Percentiles rank a stretch among this genome's conserved stretches.
Conservation (phyloP, 305 asterid species). For the Vinca major region DNA sequence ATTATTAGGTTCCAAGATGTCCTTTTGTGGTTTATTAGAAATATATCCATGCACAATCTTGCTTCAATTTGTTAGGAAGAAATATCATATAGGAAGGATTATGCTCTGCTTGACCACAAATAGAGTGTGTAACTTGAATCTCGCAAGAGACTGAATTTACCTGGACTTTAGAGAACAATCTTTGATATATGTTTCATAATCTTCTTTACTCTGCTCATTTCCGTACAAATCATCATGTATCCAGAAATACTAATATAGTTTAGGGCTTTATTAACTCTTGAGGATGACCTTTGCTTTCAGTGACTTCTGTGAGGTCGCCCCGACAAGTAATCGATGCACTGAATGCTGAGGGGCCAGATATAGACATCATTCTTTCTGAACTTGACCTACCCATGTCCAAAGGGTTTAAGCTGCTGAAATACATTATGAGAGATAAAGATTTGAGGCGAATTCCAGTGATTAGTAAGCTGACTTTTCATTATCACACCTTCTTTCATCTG, state of each 20-base stretch:
- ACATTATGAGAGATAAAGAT: constrained; percentile 65
- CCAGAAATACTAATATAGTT: neutral
- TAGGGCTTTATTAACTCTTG: constrained; percentile 7
- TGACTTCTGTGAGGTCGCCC: constrained; percentile 66
- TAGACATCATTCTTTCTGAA: constrained; percentile 76
- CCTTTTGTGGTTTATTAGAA: neutral
- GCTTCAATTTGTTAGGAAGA: neutral
- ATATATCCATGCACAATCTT: neutral
- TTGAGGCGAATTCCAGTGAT: constrained; percentile 69
- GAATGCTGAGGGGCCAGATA: constrained; percentile 69
- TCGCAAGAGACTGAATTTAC: neutral
- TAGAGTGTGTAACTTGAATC: neutral
- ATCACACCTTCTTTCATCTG: neutral
- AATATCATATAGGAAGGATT: neutral
- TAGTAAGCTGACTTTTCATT: constrained; percentile 42
- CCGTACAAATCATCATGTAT: neutral
- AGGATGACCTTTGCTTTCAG: constrained; percentile 32
- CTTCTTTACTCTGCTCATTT: neutral
- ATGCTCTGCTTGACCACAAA: neutral
- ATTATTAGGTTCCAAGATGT: neutral
- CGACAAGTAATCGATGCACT: constrained; percentile 77
- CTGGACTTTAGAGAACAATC: neutral
- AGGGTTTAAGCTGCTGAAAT: constrained; percentile 62
- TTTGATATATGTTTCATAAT: neutral
- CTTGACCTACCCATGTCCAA: constrained; percentile 76